These are phyloP conservation scores for Urochloa ruziziensis DNA, from an alignment of 176 grass and related monocot genomes.

Conservation along the genomic window DNA sequence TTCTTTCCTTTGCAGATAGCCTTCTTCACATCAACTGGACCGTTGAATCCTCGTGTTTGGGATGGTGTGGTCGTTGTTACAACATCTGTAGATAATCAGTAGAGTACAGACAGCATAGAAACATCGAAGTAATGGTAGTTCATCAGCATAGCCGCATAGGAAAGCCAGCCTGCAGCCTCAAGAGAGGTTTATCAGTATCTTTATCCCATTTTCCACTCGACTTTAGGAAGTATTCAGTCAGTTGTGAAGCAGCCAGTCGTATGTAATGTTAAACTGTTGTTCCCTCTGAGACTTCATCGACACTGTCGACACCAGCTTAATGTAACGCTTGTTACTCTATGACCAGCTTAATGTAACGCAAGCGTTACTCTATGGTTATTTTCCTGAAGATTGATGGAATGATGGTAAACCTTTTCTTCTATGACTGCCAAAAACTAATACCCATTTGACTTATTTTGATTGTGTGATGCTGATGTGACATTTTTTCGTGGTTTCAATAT, in stretches of 20 bases:
- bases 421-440: neutral
- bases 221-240: neutral
- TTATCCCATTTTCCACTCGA: neutral
- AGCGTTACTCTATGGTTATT: too few species aligned
- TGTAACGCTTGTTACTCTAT: neutral
- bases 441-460: neutral
- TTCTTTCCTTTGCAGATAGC: neutral
- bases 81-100: constrained; percentile 24
- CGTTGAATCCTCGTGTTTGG: neutral
- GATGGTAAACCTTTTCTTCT: too few species aligned
- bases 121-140: constrained; percentile 11
- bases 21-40: neutral
- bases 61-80: neutral
- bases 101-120: neutral
- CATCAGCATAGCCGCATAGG: neutral
- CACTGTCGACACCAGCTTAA: neutral
- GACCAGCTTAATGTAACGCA: neutral
- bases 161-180: neutral
- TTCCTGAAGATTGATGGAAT: neutral
- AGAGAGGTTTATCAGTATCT: neutral
- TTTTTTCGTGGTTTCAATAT: neutral
- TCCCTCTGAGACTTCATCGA: too few species aligned
- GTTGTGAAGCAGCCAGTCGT: neutral
- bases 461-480: neutral
- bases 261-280: neutral